Evolutionary conservation across 2,329 filamentous ascomycete species (phyloP).

Genomic region (Xylaria sp.): DNA sequence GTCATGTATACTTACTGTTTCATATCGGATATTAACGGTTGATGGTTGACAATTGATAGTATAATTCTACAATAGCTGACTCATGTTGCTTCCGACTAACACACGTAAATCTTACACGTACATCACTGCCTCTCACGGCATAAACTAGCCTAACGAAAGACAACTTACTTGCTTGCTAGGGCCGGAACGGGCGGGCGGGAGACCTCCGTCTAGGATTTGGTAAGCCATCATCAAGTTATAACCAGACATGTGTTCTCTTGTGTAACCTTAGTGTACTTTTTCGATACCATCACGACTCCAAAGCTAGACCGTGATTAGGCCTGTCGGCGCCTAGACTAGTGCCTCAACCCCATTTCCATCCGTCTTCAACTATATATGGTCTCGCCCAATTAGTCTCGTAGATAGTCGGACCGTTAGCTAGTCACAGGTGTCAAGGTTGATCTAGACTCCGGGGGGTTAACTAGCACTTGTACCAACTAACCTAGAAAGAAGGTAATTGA

Average conservation of each 20-base stretch:
- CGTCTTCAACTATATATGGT: neutral
- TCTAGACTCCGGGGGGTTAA: neutral
- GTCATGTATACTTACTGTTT: neutral
- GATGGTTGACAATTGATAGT: neutral
- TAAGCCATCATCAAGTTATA: no score
- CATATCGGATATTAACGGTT: neutral
- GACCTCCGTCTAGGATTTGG: neutral
- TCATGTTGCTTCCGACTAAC: neutral
- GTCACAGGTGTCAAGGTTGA: neutral
- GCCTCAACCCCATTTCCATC: neutral
- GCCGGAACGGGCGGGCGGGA: neutral
- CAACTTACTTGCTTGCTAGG: neutral
- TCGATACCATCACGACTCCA: neutral
- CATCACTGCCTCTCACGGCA: constrained; percentile 13
- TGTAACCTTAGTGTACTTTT: neutral
- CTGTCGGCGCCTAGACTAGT: neutral
- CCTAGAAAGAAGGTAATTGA: neutral
- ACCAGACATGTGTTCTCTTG: neutral
- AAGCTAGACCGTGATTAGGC: neutral
- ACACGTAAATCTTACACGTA: neutral
- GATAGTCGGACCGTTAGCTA: neutral
- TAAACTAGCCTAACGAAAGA: neutral
- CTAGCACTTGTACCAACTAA: neutral
- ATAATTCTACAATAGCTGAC: neutral
- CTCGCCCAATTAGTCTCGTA: neutral